A percentile compares a stretch with the other conserved stretches of the same genome.
These are phyloP conservation scores for Fusarium staphyleae DNA, from an alignment of 2,329 filamentous ascomycete genomes.

Conservation along the genomic window DNA sequence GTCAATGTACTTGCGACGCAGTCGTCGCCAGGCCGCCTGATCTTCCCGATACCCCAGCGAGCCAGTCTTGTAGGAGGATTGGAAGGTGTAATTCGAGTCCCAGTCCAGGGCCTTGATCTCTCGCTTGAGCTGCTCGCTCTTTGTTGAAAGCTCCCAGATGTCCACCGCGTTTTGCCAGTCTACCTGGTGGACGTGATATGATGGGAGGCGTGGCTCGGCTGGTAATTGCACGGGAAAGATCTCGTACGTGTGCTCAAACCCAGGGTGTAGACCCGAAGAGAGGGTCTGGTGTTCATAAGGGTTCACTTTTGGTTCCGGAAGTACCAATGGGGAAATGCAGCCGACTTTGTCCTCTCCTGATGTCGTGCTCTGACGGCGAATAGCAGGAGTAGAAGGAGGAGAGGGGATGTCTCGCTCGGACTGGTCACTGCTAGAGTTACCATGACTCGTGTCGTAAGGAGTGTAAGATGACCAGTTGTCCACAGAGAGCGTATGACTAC, in stretches of 20 bases:
- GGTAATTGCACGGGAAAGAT: background rate
- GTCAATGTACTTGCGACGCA: constrained; percentile 1
- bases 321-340: background rate
- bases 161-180: constrained; percentile 1
- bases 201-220: background rate
- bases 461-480: background rate
- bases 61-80: background rate
- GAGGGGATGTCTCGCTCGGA: background rate
- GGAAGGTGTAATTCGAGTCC: constrained; percentile 2
- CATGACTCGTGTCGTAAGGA: background rate
- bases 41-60: background rate
- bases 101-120: constrained; percentile 12
- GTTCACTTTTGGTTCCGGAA: background rate
- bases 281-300: background rate
- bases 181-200: constrained; percentile 12
- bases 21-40: background rate
- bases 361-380: background rate
- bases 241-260: background rate
- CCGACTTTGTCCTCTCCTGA: background rate
- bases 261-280: background rate
- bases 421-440: background rate
- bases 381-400: background rate
- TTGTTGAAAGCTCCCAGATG: background rate
- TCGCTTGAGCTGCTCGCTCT: background rate
- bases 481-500: background rate